phyloP scores from a whole-genome alignment of 495 filamentous ascomycete genomes.

The Oleoguttula mirabilis region DNA sequence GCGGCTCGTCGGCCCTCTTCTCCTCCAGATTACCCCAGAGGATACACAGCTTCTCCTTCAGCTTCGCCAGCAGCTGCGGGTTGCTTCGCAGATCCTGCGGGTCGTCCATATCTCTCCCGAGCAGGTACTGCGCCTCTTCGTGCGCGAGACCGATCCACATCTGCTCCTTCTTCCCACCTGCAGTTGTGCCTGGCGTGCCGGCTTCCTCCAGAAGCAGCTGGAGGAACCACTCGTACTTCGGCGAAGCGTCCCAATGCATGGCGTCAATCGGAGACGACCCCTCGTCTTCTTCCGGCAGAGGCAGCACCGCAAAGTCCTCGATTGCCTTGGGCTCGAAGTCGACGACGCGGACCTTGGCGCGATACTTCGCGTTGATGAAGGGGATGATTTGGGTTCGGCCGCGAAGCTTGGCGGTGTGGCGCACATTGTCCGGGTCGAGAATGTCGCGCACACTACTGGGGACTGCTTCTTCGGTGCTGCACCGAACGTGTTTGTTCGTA shows the following conservation, averaged over 20 bases:
- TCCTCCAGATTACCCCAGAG: conserved; percentile 87
- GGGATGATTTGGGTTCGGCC: conserved; percentile 41
- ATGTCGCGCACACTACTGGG: conserved; percentile 39
- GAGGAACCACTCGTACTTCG: conserved; percentile 29
- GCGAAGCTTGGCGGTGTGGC: conserved; percentile 29
- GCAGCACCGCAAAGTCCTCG: conserved; percentile 52
- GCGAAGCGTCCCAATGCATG: conserved; percentile 19
- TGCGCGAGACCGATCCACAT: conserved; percentile 9
- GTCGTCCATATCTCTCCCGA: conserved; percentile 17
- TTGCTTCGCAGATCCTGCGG: conserved; percentile 39
- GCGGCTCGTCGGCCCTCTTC: conserved; percentile 35
- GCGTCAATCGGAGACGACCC: conserved; percentile 11
- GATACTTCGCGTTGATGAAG: conserved; percentile 66
- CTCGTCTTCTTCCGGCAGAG: conserved; percentile 14
- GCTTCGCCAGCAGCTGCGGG: conserved; percentile 30
- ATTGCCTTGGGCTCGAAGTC: conserved; percentile 66
- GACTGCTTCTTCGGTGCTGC: conserved; percentile 28
- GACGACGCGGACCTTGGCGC: conserved; percentile 55
- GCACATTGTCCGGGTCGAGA: conserved; percentile 30
- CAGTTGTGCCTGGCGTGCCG: conserved; percentile 3
- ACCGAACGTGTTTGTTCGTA: conserved; percentile 21
- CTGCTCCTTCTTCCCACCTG: not conserved
- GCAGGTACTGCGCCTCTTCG: conserved; percentile 16
- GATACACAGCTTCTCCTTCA: conserved; percentile 61
- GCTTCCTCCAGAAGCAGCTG: conserved; percentile 25